Percentiles rank a stretch among this genome's conserved stretches.
Conservation (phyloP, 2,329 filamentous ascomycete genomes). For the Ophiocordyceps camponoti-floridani region DNA sequence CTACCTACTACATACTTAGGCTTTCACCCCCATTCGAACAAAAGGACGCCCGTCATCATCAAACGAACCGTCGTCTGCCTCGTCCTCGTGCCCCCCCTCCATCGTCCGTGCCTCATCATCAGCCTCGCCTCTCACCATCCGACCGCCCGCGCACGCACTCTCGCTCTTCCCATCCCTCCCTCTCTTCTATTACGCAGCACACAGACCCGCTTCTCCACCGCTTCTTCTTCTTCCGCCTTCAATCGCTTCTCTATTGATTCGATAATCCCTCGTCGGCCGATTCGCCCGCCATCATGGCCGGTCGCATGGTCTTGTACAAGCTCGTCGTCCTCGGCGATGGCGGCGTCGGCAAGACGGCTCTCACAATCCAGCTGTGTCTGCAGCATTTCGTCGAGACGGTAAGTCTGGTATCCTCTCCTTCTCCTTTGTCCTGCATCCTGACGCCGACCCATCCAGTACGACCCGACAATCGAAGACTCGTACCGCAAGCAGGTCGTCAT, state of each 20-base stretch:
- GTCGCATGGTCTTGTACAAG: conserved; percentile 92
- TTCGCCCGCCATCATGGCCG: conserved; percentile 42
- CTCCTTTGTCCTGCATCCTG: neutral
- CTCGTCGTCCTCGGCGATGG: conserved; percentile 89
- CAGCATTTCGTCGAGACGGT: conserved; percentile 96
- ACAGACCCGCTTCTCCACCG: neutral
- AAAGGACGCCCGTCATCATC: neutral
- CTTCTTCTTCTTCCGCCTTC: neutral
- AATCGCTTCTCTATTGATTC: neutral
- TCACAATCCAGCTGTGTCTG: conserved; percentile 91
- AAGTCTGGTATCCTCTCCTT: conserved; percentile 15
- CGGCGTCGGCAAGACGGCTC: conserved; percentile 83
- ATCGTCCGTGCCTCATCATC: neutral
- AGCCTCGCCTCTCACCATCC: neutral
- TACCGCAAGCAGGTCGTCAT: conserved; percentile 86
- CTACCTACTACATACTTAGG: neutral
- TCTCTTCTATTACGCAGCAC: neutral
- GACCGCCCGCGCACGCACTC: neutral
- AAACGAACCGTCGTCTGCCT: neutral
- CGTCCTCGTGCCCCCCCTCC: neutral
- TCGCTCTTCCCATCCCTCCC: neutral
- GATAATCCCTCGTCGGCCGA: neutral
- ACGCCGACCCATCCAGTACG: conserved; percentile 36
- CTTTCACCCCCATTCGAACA: too few species aligned
- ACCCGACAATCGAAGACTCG: conserved; percentile 76